Percentiles rank a stretch among this genome's conserved stretches.
These are phyloP conservation scores for Arxiozyma slooffiae DNA, from an alignment of 1,139 yeast species.

Conservation along the genomic window DNA sequence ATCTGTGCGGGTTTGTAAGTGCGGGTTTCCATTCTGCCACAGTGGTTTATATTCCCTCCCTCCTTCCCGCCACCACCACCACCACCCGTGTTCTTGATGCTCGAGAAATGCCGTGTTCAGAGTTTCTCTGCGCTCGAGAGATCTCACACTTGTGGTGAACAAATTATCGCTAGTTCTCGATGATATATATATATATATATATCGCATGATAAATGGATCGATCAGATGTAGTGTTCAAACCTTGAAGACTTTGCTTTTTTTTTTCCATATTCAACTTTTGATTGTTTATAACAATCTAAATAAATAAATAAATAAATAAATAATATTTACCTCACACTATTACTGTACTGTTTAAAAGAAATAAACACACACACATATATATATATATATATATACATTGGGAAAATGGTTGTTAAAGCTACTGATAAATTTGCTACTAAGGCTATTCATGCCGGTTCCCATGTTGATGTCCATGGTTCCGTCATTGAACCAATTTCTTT, in stretches of 20 bases:
- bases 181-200: no score
- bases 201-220: neutral
- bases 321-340: neutral
- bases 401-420: slow-evolving; percentile 22
- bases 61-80: no score
- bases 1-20: no score
- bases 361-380: no score
- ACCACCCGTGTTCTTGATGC: no score
- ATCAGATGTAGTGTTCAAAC: no score
- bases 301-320: no score
- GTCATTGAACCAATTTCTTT: slow-evolving; percentile 79
- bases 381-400: no score
- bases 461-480: slow-evolving; percentile 73
- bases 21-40: neutral
- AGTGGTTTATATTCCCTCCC: neutral
- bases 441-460: slow-evolving; percentile 80
- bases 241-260: neutral
- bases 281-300: no score
- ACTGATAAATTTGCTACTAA: slow-evolving; percentile 51
- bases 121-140: neutral
- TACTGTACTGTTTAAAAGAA: no score
- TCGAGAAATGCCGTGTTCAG: neutral
- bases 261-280: no score
- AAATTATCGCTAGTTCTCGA: no score
- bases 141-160: neutral